These are phyloP conservation scores for Spathaspora boniae DNA, from an alignment of 805 yeast species.

Conservation along the genomic window DNA sequence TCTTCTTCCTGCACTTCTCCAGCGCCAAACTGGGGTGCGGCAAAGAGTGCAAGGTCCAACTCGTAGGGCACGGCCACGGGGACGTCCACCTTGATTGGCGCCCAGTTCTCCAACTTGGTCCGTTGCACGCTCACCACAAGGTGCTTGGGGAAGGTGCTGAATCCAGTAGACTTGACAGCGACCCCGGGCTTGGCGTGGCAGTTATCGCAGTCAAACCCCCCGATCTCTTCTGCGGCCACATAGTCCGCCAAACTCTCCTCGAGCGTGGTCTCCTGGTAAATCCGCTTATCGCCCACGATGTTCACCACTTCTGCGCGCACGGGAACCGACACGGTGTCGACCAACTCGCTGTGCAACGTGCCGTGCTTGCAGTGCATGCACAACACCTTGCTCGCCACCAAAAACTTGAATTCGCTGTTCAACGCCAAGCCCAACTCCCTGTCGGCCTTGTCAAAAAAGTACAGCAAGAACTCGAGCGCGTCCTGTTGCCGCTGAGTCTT, in stretches of 20 bases:
- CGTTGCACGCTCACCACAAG: constrained; percentile 74
- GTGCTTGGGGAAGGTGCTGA: constrained; percentile 66
- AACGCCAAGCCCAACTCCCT: constrained; percentile 41
- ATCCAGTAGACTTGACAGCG: constrained; percentile 39
- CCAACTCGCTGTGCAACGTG: constrained; percentile 49
- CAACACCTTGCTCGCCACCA: constrained; percentile 59
- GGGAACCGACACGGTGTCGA: constrained; percentile 64
- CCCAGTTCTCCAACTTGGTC: constrained; percentile 85
- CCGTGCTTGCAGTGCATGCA: constrained; percentile 60
- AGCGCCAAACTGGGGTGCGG: constrained; percentile 39
- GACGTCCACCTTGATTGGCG: constrained; percentile 75
- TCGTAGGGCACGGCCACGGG: constrained; percentile 55
- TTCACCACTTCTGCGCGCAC: constrained; percentile 41
- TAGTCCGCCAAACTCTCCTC: constrained; percentile 45
- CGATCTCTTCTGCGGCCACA: constrained; percentile 52
- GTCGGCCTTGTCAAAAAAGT: constrained; percentile 63
- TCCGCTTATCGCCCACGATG: constrained; percentile 36
- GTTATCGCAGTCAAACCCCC: constrained; percentile 55
- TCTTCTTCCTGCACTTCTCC: constrained; percentile 15
- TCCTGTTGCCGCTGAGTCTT: constrained; percentile 89
- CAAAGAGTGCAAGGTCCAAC: constrained; percentile 43
- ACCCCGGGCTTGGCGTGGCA: constrained; percentile 42
- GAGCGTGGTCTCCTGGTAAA: constrained; percentile 49
- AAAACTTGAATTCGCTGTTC: constrained; percentile 59
- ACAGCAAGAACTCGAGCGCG: constrained; percentile 83